Evolutionary conservation across 2,329 filamentous ascomycete species (phyloP), one percentile per base, ranked within the genome.

Genomic region (Pseudocercospora pini-densiflorae): DNA sequence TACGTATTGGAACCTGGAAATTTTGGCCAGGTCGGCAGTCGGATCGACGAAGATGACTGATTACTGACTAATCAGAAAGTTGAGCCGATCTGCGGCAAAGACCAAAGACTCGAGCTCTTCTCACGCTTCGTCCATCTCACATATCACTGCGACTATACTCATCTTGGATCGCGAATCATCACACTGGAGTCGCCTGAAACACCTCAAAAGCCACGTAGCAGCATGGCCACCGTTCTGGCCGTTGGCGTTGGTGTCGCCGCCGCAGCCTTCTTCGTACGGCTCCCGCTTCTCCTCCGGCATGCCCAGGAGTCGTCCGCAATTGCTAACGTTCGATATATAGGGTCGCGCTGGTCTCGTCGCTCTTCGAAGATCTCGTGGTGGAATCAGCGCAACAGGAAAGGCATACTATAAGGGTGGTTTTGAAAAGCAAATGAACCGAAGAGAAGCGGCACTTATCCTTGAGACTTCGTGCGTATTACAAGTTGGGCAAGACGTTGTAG

Each of bases 351-450:
- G 94, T 75, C 87, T 97, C 45, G 91, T 98, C 75, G 95, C 95
- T 73, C 88, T 94, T 80, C 89, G 94, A 70, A 89, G 92, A 75
- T 97, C 91, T 67, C 87, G 91, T 69, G 91, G 92, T 69, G 90
- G 90, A 66, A 82, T 80, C 8, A 91, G 91, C 71, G 90, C 91
- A 40, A 83, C 97, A 73, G 95, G 95, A 74, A 93, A 94, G 80
- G 89, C 93, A 49, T 99, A 93, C 78, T 98, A 97, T 86, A 99
- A 98, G 82, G 95, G 95, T 73, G 95, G 95, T n/a, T 99, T 99
- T 78, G 95, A 99, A 83, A 85, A 89, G 67, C 92, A 91, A 81
- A 99, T 99, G 94, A 97, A 89, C 79, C 88, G 91, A 79, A 89
- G 91, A 79, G 95, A 99, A 82, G 95, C 95, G 23, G 87, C 93